Percentiles rank a stretch among this genome's conserved stretches.
Evolutionary conservation across 805 yeast genomes (phyloP).

Genomic region (Candida endomychidarum): DNA sequence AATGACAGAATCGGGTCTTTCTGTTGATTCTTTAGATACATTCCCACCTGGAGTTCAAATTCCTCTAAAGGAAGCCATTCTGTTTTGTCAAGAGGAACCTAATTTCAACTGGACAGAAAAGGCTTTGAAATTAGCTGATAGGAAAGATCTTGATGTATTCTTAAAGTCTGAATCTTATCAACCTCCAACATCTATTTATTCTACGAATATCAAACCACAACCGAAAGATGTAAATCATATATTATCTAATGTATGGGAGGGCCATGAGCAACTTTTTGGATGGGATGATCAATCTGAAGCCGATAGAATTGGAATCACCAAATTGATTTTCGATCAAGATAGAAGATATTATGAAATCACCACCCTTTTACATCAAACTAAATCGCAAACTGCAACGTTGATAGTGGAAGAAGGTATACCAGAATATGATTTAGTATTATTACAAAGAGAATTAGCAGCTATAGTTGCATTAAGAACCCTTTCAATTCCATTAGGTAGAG

Average conservation of each 20-base stretch:
- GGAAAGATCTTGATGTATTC: constrained; percentile 57
- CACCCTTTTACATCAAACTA: constrained; percentile 66
- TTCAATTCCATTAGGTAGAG: constrained; percentile 76
- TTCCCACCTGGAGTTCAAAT: constrained; percentile 71
- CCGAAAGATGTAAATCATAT: constrained; percentile 40
- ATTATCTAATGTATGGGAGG: constrained; percentile 37
- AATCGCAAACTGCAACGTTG: constrained; percentile 53
- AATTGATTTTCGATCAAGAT: constrained; percentile 72
- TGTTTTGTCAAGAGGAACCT: constrained; percentile 51
- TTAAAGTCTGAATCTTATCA: constrained; percentile 17
- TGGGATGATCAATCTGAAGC: constrained; percentile 75
- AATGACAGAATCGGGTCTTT: constrained; percentile 58
- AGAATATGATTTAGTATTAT: constrained; percentile 56
- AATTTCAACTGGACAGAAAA: constrained; percentile 47
- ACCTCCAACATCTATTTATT: constrained; percentile 15
- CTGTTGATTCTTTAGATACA: constrained; percentile 54
- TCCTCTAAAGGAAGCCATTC: constrained; percentile 64
- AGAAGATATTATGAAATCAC: constrained; percentile 78
- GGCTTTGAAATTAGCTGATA: constrained; percentile 59
- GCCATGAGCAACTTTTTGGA: constrained; percentile 48
- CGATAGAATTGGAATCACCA: constrained; percentile 65
- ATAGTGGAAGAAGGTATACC: constrained; percentile 35
- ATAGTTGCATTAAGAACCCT: constrained; percentile 69
- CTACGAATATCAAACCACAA: constrained; percentile 3
- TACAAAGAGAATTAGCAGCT: constrained; percentile 59